Base-by-base conservation (phyloP, 768 basidiomycete species). In the Scleroderma citrinum region DNA sequence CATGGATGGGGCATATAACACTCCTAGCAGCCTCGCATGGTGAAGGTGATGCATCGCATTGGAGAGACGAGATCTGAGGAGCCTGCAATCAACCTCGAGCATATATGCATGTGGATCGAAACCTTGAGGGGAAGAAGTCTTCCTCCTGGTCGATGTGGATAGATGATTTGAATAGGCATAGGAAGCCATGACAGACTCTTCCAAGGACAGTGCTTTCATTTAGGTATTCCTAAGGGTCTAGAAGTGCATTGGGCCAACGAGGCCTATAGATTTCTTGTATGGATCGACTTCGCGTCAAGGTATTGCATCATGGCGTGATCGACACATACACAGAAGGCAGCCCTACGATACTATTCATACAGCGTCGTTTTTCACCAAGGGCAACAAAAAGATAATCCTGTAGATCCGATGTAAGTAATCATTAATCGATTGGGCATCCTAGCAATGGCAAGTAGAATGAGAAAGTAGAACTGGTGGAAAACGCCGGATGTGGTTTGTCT, bases 221-320 rank as follows among this genome's bases (percentile, higher is more conserved):
- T n/a, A n/a, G n/a, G n/a, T n/a, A n/a, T n/a, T n/a, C n/a, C n/a
- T n/a, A n/a, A n/a, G n/a, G n/a, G n/a, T n/a, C n/a, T n/a, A n/a
- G n/a, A n/a, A n/a, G n/a, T n/a, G n/a, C n/a, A n/a, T n/a, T n/a
- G n/a, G n/a, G n/a, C n/a, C n/a, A 1, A 93, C 87, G 3, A 92
- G 74, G 0, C 90, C 88, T n/a, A n/a, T n/a, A 0, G 89, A 85
- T 56, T 91, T 92, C 67, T 81, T 81, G 71, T 91, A 90, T 17
- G 87, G 85, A 64, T 89, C 84, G 24, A 88, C 84, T 65, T 89
- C 87, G 56, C 84, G n/a, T n/a, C n/a, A n/a, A n/a, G n/a, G n/a
- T n/a, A n/a, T n/a, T n/a, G n/a, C n/a, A n/a, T n/a, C n/a, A 86
- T 88, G 50, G 4, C 19, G 20, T 12, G 47, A 7, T 43, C 39